Evolutionary conservation across 225 moss, liverwort and hornwort species (phyloP), one percentile per base, ranked within the genome.

Genomic region (Rhytidiadelphus loreus): DNA sequence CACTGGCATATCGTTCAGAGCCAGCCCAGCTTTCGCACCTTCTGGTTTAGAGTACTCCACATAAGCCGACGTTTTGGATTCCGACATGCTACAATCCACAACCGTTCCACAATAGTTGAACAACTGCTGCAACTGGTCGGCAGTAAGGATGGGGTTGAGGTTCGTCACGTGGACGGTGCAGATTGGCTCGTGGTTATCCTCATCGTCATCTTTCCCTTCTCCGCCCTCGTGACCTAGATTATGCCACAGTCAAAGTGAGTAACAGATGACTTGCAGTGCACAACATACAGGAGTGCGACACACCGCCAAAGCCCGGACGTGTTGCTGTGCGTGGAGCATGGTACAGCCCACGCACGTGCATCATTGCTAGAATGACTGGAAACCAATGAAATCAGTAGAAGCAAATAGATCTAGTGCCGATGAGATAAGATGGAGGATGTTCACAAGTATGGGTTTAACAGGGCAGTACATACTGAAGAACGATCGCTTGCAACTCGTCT

Each of bases 21-120:
- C 94, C 80, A 97, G 91, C 28, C 97, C 97, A 24, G 96, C 96
- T 89, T 96, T 96, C 26, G 98, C 98, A 90, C 96, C 98, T 77
- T 99, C 98, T 46, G 94, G 95, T 88, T 92, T 96, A 41, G 94
- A 97, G 90, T 96, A 99, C 89, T 96, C 96, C 88, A 99, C 95
- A 86, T 94, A 93, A 37, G 97, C 98, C 83, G 98, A 96, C 57
- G 95, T 94, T 92, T 96, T 96, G 19, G 98, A 95, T 83, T 99
- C 98, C 86, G 98, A 99, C 80, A 99, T 89, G 82, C 93, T 95
- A 81, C 97, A 95, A 73, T 97, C 97, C 83, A 91, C 89, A 48
- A 99, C 98, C 58, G 97, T 96, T 78, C 97, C 98, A 89, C 98
- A 99, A 80, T 95, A 99, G 91, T 93, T 95, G 86, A 99, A 99